Evolutionary conservation across 2,329 filamentous ascomycete species (phyloP).

Genomic region (Penicillium sp.): DNA sequence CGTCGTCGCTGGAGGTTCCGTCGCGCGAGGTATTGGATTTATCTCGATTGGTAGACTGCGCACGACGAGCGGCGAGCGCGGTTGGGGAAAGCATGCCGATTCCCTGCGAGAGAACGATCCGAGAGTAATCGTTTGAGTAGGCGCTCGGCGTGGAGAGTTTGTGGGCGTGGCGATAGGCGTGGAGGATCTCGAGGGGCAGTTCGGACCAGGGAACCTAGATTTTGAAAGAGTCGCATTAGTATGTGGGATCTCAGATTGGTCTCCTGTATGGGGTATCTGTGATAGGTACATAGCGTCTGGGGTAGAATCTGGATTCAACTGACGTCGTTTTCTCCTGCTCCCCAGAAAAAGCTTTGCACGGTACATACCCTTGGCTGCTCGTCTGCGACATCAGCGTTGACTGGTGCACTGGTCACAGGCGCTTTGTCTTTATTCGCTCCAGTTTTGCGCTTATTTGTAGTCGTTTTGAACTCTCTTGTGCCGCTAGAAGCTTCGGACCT

Average conservation of each 20-base stretch:
- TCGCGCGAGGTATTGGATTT: slow-evolving; percentile 16
- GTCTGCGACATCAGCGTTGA: slow-evolving; percentile 22
- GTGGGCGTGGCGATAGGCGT: slow-evolving; percentile 54
- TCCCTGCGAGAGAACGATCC: slow-evolving; percentile 51
- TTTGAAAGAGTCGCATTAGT: background rate
- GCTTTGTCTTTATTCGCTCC: slow-evolving; percentile 32
- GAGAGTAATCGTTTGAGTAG: slow-evolving; percentile 50
- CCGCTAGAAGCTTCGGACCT: slow-evolving; percentile 53
- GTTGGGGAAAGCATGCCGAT: slow-evolving; percentile 52
- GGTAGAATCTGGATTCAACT: background rate
- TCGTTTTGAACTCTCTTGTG: slow-evolving; percentile 41
- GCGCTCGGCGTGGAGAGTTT: slow-evolving; percentile 50
- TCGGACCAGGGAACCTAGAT: slow-evolving; percentile 49
- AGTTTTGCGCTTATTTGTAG: slow-evolving; percentile 37
- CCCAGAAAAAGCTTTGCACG: slow-evolving; percentile 11
- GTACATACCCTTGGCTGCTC: slow-evolving; percentile 38
- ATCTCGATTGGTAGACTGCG: slow-evolving; percentile 23
- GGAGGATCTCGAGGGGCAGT: slow-evolving; percentile 50
- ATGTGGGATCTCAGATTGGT: too few relatives aligned
- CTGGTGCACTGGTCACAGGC: slow-evolving; percentile 36
- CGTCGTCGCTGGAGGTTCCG: slow-evolving; percentile 14
- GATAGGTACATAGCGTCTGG: background rate
- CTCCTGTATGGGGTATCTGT: too few relatives aligned
- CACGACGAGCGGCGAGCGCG: slow-evolving; percentile 45
- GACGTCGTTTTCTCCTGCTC: slow-evolving; percentile 1